Evolutionary conservation across 1,284 basidiomycete species (phyloP).

Genomic region (Bjerkandera adusta): DNA sequence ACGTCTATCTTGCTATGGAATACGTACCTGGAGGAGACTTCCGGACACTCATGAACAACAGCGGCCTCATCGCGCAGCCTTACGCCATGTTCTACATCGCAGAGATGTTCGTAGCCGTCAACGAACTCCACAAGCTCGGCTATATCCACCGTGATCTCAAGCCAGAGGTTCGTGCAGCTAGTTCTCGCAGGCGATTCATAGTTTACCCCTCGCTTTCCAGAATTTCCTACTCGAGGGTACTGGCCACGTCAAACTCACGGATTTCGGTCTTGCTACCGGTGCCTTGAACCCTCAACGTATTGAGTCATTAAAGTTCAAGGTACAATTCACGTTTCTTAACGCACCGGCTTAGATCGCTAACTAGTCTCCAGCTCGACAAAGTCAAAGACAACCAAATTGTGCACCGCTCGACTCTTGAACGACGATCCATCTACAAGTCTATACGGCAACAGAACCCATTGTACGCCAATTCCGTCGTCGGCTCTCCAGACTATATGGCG

Average conservation of each 20-base stretch:
- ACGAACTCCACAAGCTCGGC: conserved; percentile 90
- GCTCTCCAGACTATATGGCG: conserved; percentile 97
- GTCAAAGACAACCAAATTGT: conserved; percentile 94
- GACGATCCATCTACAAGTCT: conserved; percentile 92
- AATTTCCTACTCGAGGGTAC: conserved; percentile 97
- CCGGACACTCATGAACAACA: conserved; percentile 89
- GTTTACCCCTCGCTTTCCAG: conserved; percentile 38
- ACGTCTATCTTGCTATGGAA: conserved; percentile 97
- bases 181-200: background rate
- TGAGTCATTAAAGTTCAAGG: conserved; percentile 92
- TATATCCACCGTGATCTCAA: conserved; percentile 98
- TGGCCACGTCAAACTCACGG: conserved; percentile 98
- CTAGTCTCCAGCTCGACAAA: conserved; percentile 75
- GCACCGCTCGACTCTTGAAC: conserved; percentile 91
- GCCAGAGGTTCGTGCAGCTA: conserved; percentile 70
- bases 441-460: conserved; percentile 90
- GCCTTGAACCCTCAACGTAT: conserved; percentile 95
- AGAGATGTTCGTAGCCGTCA: conserved; percentile 93
- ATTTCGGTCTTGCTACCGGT: conserved; percentile 97
- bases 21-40: conserved; percentile 97
- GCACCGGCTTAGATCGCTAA: conserved; percentile 5
- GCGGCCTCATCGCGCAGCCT: conserved; percentile 91
- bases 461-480: conserved; percentile 97
- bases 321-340: conserved; percentile 32
- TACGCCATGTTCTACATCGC: conserved; percentile 94